Percentiles rank a stretch among this genome's conserved stretches.
Conservation (phyloP, 352 stramenopile genomes). For the Globisporangium carolinianum region DNA sequence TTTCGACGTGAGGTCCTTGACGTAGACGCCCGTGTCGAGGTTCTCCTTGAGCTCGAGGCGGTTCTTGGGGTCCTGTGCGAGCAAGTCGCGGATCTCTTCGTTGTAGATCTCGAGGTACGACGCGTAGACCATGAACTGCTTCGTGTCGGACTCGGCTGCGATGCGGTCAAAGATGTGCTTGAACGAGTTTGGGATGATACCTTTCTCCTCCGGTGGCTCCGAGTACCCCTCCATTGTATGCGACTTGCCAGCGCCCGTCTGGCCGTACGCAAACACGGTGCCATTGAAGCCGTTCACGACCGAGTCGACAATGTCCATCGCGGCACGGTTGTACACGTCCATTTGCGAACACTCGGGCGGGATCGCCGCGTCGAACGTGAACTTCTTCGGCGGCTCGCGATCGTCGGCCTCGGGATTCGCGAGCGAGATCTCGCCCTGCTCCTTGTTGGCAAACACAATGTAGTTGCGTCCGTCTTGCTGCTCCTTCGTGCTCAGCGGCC, state of each 20-base stretch:
- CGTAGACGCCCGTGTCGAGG: constrained; percentile 86
- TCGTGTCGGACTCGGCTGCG: constrained; percentile 80
- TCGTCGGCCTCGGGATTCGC: constrained; percentile 68
- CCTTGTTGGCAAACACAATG: constrained; percentile 82
- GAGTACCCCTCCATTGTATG: constrained; percentile 83
- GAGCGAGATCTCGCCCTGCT: constrained; percentile 86
- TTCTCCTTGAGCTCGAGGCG: constrained; percentile 90
- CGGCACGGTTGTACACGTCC: constrained; percentile 90
- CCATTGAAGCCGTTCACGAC: constrained; percentile 13
- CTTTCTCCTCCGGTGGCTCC: constrained; percentile 65
- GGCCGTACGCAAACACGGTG: constrained; percentile 10
- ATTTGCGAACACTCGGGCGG: constrained; percentile 89
- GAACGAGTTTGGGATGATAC: constrained; percentile 87
- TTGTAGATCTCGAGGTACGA: constrained; percentile 96
- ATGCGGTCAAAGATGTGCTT: constrained; percentile 88
- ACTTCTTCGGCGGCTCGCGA: constrained; percentile 88
- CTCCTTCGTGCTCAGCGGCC: constrained; percentile 93
- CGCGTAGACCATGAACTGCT: constrained; percentile 93
- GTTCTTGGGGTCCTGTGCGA: constrained; percentile 66
- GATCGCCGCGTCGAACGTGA: constrained; percentile 97
- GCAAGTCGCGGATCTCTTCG: constrained; percentile 90
- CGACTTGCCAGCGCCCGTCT: constrained; percentile 85
- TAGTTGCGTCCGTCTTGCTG: constrained; percentile 86
- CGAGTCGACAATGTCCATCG: constrained; percentile 84
- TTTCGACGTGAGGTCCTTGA: constrained; percentile 80